These are phyloP conservation scores for Phytophthora pisi DNA, from an alignment of 352 stramenopile genomes.

Conservation along the genomic window DNA sequence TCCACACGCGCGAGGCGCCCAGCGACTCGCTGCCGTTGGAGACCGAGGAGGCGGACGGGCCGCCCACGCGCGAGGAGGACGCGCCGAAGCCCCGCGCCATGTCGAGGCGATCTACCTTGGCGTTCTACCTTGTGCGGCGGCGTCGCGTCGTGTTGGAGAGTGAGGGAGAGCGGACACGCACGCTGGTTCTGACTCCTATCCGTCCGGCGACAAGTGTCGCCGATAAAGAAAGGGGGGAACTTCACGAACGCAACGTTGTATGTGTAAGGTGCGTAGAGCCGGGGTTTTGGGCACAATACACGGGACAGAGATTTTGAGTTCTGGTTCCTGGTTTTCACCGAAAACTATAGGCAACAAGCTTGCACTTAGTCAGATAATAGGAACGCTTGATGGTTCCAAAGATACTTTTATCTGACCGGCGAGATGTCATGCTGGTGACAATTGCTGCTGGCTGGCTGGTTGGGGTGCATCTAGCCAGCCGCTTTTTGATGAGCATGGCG, in stretches of 20 bases:
- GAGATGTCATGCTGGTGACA: not conserved
- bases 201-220: not conserved
- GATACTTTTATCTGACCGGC: not conserved
- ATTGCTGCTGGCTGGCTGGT: not conserved
- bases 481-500: not conserved
- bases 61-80: conserved; percentile 30
- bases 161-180: conserved; percentile 8
- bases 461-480: no score
- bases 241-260: not conserved
- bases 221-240: no score
- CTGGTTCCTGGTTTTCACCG: no score
- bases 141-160: conserved; percentile 29
- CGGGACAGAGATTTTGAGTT: no score
- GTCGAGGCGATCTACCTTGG: not conserved
- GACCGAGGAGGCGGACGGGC: not conserved
- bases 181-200: conserved; percentile 4
- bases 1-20: conserved; percentile 45
- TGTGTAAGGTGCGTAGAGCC: not conserved
- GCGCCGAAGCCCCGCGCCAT: not conserved
- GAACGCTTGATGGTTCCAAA: not conserved
- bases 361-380: no score
- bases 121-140: conserved; percentile 10
- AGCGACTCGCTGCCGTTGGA: conserved; percentile 6
- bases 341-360: no score
- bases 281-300: no score